Base-by-base conservation (phyloP, 2,329 filamentous ascomycete species). In the Tolypocladium inflatum region DNA sequence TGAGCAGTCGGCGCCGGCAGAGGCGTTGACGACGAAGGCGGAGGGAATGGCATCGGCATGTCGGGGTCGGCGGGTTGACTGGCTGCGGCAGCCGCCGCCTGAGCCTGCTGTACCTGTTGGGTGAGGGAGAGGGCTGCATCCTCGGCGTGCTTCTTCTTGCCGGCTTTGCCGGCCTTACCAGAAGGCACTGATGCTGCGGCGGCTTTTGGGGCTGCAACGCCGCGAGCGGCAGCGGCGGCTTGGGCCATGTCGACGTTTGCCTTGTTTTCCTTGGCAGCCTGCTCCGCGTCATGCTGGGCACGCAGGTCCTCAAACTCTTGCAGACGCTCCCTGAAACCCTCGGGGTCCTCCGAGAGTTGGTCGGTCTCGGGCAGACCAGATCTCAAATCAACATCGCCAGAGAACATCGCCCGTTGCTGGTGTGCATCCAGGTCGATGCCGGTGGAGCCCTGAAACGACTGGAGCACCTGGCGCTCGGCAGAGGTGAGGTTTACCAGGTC, bases 1-100 rank as follows among this genome's bases (percentile, higher is more conserved):
- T 96, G 91, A 11, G 92, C 91, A 50, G 90, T 91, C 15, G 92
- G 93, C 0, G 93, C 92, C 4, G 92, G 91, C 41, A 97, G 80
- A 45, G 91, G 91, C 2, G 91, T 95, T 26, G 84, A 83, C 2
- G 89, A 90, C 13, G 88, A 86, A 51, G 88, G 89, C 3, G 82
- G 83, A 23, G 83, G 83, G 68, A 87, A 87, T 6, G 89, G 87
- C 79, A 89, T 86, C n/a, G 91, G 89, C 67, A 95, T 80, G 35
- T 85, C 87, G 30, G 62, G 77, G 57, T 71, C 76, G 9, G 79
- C 77, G 17, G 82, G 82, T 56, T 85, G 79, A 33, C 64, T 66
- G 11, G 66, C 68, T 6, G 72, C 72, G 8, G 73, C 76, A 13
- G 75, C 76, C 43, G 76, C 76, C 45, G 77, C 78, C 64, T 80